phyloP scores from a whole-genome alignment of 257 asterid genomes.

The Schizonepeta tenuifolia region DNA sequence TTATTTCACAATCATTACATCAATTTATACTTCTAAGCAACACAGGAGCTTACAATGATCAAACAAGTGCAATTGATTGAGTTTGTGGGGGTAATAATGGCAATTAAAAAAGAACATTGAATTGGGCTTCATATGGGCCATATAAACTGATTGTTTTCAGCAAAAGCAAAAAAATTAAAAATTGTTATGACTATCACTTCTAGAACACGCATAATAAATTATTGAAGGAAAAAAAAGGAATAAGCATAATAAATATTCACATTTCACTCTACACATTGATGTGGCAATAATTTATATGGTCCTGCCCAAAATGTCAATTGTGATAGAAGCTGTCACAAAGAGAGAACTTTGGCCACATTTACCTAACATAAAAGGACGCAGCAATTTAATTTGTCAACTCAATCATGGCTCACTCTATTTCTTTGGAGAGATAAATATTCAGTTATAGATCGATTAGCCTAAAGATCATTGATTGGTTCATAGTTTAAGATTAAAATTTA shows the following conservation, averaged over 20 bases:
- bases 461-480: background rate
- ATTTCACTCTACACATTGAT: background rate
- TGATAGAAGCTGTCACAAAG: slow-evolving; percentile 21
- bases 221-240: background rate
- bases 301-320: slow-evolving; percentile 6
- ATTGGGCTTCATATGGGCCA: slow-evolving; percentile 30
- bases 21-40: slow-evolving; percentile 33
- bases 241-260: background rate
- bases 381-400: background rate
- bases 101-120: background rate
- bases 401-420: slow-evolving; percentile 5
- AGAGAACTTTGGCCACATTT: slow-evolving; percentile 27
- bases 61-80: background rate
- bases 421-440: background rate
- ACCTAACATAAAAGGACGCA: slow-evolving; percentile 39
- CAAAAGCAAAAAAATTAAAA: too few relatives aligned
- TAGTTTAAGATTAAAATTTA: too few relatives aligned
- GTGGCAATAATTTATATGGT: slow-evolving; percentile 34
- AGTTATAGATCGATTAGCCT: background rate
- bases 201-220: slow-evolving; percentile 17
- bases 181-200: too few relatives aligned
- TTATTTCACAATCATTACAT: background rate
- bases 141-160: background rate
- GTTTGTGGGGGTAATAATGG: slow-evolving; percentile 24
- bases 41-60: slow-evolving; percentile 18